Conservation (phyloP, 2,329 filamentous ascomycete genomes). For the Neopestalotiopsis sp. region DNA sequence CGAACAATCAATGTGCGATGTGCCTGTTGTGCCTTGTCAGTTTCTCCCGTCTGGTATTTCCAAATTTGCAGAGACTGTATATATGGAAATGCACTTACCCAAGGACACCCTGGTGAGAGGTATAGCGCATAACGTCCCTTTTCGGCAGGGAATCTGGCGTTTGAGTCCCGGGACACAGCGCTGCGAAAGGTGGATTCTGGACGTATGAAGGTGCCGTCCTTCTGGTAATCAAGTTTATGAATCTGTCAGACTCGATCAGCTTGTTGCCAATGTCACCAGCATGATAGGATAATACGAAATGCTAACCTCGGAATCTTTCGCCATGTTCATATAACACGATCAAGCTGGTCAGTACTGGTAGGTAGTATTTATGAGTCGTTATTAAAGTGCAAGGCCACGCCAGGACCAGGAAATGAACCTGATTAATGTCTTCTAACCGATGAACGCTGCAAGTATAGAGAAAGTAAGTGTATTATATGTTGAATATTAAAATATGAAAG, state of each 20-base stretch:
- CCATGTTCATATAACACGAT: background rate
- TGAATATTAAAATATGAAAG: too few relatives aligned
- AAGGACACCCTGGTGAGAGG: slow-evolving; percentile 65
- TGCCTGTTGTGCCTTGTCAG: slow-evolving; percentile 46
- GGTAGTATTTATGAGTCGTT: background rate
- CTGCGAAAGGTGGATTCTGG: slow-evolving; percentile 60
- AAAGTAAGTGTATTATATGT: too few relatives aligned
- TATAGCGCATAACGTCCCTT: slow-evolving; percentile 67
- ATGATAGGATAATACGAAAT: too few relatives aligned
- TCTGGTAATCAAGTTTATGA: slow-evolving; percentile 33
- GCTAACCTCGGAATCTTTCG: background rate
- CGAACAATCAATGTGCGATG: slow-evolving; percentile 77
- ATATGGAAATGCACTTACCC: slow-evolving; percentile 47
- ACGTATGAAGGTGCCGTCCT: slow-evolving; percentile 57
- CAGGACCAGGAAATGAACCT: background rate
- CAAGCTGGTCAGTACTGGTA: background rate
- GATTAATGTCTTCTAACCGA: too few relatives aligned
- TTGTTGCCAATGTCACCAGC: background rate
- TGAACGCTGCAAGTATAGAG: too few relatives aligned
- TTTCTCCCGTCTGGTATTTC: background rate
- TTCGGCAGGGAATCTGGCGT: slow-evolving; percentile 60
- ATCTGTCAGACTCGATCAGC: background rate
- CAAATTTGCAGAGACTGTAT: background rate
- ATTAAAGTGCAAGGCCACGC: background rate
- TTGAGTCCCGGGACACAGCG: slow-evolving; percentile 55